Conservation (phyloP, 208 protist species). For the Wallacemonas sp. region DNA sequence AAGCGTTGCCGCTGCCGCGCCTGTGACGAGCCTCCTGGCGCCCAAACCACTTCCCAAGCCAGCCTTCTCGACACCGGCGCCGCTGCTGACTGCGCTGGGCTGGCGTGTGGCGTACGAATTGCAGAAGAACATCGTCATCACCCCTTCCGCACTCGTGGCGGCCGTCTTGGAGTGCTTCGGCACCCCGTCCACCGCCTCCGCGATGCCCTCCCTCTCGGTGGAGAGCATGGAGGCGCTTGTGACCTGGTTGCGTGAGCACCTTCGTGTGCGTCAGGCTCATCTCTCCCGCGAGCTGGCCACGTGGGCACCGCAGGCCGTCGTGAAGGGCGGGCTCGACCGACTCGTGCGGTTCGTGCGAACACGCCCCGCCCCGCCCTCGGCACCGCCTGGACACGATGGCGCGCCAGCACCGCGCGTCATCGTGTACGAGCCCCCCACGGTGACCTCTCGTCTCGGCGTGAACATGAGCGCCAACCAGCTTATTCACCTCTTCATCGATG, state of each 20-base stretch:
- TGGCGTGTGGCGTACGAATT: slow-evolving; percentile 67
- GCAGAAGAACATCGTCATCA: slow-evolving; percentile 76
- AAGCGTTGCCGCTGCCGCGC: background rate
- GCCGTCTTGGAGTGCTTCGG: slow-evolving; percentile 57
- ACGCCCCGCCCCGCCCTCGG: slow-evolving; percentile 3
- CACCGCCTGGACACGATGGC: background rate
- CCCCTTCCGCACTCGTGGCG: slow-evolving; percentile 72
- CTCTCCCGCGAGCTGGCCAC: slow-evolving; percentile 43
- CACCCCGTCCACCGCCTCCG: slow-evolving; percentile 11
- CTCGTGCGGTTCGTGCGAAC: slow-evolving; percentile 44
- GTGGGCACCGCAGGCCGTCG: slow-evolving; percentile 27
- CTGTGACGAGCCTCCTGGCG: background rate
- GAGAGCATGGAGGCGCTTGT: slow-evolving; percentile 27
- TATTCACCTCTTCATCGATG: slow-evolving; percentile 85
- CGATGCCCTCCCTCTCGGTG: slow-evolving; percentile 18
- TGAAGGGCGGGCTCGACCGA: slow-evolving; percentile 29
- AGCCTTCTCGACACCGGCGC: slow-evolving; percentile 28
- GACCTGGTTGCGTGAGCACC: slow-evolving; percentile 49
- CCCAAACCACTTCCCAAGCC: slow-evolving; percentile 10
- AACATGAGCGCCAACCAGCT: slow-evolving; percentile 88
- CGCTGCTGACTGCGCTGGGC: slow-evolving; percentile 48
- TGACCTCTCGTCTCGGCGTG: slow-evolving; percentile 47
- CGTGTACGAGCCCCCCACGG: slow-evolving; percentile 27
- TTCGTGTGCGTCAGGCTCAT: slow-evolving; percentile 38
- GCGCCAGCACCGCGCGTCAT: slow-evolving; percentile 16